Evolutionary conservation across 805 yeast genomes (phyloP).

Genomic region (Candida saitoana): DNA sequence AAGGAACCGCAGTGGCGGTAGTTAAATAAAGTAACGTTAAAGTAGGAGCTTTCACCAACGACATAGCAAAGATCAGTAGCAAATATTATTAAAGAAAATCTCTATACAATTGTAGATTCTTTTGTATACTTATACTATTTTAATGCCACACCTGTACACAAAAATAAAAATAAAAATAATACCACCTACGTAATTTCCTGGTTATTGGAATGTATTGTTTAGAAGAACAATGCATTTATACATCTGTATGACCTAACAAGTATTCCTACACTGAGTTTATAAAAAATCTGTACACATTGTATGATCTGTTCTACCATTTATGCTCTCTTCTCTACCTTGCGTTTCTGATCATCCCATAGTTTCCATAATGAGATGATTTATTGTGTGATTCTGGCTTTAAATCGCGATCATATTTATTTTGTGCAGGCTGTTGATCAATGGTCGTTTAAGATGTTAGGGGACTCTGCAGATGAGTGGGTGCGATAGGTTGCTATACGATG

Average conservation of each 20-base stretch:
- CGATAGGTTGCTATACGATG: no score
- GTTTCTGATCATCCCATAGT: background rate
- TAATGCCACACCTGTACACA: slow-evolving; percentile 1
- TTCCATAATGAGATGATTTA: background rate
- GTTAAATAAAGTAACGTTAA: slow-evolving; percentile 37
- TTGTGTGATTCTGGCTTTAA: background rate
- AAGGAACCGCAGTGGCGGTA: slow-evolving; percentile 36
- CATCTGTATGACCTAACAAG: no score
- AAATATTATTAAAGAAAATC: background rate
- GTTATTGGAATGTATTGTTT: no score
- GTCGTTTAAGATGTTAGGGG: no score
- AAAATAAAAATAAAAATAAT: background rate
- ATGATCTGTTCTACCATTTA: no score
- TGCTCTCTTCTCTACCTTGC: no score
- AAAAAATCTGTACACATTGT: no score
- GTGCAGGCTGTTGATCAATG: background rate
- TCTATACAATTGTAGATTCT: no score
- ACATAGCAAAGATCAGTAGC: background rate
- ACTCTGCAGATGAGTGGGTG: no score
- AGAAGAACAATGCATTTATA: no score
- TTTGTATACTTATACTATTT: background rate
- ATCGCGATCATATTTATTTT: background rate
- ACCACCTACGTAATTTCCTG: background rate
- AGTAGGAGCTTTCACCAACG: slow-evolving; percentile 7
- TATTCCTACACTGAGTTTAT: no score